phyloP scores from a whole-genome alignment of 371 early-diverging fungal species.

The Gilbertella persicaria region DNA sequence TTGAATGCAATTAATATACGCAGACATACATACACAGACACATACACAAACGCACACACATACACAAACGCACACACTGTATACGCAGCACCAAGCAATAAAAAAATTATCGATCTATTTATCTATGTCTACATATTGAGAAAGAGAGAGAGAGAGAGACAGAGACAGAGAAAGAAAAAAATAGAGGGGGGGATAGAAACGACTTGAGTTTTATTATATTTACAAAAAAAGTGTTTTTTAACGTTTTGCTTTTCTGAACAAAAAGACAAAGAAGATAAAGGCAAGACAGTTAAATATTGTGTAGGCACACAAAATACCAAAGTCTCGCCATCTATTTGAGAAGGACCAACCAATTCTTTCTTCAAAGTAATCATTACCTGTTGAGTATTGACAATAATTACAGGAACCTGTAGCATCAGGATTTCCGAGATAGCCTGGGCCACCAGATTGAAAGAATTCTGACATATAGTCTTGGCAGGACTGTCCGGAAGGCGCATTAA shows the following conservation, averaged over 20 bases:
- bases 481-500: conserved; percentile 54
- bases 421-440: conserved; percentile 60
- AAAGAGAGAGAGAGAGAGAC: too few relatives aligned
- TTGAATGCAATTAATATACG: background rate
- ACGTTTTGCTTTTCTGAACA: conserved; percentile 24
- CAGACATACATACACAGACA: background rate
- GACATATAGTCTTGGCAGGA: conserved; percentile 62
- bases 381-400: conserved; percentile 58
- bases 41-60: background rate
- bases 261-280: conserved; percentile 24
- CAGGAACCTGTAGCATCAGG: conserved; percentile 47
- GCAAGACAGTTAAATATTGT: conserved; percentile 46
- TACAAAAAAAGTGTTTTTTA: too few relatives aligned
- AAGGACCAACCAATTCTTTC: conserved; percentile 26
- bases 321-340: conserved; percentile 66
- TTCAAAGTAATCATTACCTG: conserved; percentile 56
- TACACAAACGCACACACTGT: background rate
- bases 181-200: conserved; percentile 34
- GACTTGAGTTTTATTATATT: too few relatives aligned
- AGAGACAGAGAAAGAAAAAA: too few relatives aligned
- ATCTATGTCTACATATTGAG: too few relatives aligned
- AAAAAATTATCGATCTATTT: background rate
- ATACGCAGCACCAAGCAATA: background rate
- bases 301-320: conserved; percentile 59
- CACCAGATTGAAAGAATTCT: conserved; percentile 42